These are phyloP conservation scores for Allantophomopsis cytisporea DNA, from an alignment of 2,329 filamentous ascomycete species.

Conservation along the genomic window DNA sequence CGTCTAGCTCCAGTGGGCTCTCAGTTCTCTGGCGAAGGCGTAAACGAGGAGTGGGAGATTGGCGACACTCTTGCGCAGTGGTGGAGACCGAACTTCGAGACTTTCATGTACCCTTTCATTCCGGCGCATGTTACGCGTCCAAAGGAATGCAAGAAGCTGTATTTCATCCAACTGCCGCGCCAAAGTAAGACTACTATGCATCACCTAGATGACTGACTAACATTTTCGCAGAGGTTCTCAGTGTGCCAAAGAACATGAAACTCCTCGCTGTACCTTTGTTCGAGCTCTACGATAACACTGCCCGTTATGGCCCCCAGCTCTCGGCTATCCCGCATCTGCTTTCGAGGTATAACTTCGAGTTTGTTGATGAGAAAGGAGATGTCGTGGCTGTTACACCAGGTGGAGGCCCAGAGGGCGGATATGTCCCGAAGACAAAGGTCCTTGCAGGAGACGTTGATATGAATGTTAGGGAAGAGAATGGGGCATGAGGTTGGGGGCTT, in stretches of 20 bases:
- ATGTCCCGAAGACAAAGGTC: slow-evolving; percentile 50
- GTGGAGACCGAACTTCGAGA: slow-evolving; percentile 99
- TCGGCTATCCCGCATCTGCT: slow-evolving; percentile 92
- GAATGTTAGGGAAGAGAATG: slow-evolving; percentile 35
- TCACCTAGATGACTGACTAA: not conserved
- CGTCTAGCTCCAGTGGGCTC: slow-evolving; percentile 84
- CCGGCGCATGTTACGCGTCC: slow-evolving; percentile 90
- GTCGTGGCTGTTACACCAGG: slow-evolving; percentile 78
- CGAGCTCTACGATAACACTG: slow-evolving; percentile 96
- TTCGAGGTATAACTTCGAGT: slow-evolving; percentile 94
- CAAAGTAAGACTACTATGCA: slow-evolving; percentile 48
- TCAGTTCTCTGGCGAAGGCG: slow-evolving; percentile 66
- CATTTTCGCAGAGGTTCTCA: slow-evolving; percentile 60
- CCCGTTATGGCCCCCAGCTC: slow-evolving; percentile 86
- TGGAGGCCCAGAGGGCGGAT: slow-evolving; percentile 39
- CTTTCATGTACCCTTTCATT: slow-evolving; percentile 98
- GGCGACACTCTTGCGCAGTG: slow-evolving; percentile 93
- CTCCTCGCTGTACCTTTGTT: slow-evolving; percentile 92
- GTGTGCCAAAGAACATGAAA: slow-evolving; percentile 99
- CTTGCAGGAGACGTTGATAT: slow-evolving; percentile 45
- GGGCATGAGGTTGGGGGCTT: slow-evolving; percentile 2
- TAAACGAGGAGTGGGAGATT: slow-evolving; percentile 89
- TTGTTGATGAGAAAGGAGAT: slow-evolving; percentile 84
- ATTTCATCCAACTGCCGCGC: slow-evolving; percentile 87
- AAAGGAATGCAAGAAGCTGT: slow-evolving; percentile 99